Percentiles rank a stretch among this genome's conserved stretches.
phyloP scores from a whole-genome alignment of 768 basidiomycete species.

The Hemileccinum impolitum region DNA sequence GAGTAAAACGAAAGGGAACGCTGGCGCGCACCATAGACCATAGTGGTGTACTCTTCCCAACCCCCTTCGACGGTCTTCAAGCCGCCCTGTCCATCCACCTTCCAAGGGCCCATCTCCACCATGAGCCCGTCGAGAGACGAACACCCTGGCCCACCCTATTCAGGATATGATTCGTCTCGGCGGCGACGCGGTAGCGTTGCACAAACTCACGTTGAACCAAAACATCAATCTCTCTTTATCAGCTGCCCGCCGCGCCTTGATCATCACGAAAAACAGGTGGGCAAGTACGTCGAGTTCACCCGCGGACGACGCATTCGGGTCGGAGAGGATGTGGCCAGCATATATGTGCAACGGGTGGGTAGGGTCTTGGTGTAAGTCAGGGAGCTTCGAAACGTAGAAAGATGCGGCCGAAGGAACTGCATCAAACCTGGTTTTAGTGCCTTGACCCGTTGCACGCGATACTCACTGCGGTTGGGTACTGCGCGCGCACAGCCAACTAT shows the following conservation, averaged over 20 bases:
- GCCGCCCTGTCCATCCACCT: conserved; percentile 66
- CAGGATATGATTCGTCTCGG: not conserved
- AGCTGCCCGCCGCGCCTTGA: conserved; percentile 83
- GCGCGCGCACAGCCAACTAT: conserved; percentile 15
- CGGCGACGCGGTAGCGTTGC: not conserved
- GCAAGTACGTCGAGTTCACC: conserved; percentile 60
- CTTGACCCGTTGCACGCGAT: not conserved
- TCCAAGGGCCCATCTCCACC: conserved; percentile 98
- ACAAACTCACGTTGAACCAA: conserved; percentile 85
- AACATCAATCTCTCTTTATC: conserved; percentile 89
- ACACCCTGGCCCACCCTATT: conserved; percentile 92
- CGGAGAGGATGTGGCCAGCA: conserved; percentile 82
- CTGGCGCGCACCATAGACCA: conserved; percentile 77
- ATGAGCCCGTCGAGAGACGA: conserved; percentile 96
- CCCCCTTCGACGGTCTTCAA: conserved; percentile 78
- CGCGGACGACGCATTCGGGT: conserved; percentile 54
- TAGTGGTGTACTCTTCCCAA: conserved; percentile 96
- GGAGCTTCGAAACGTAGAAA: conserved; percentile 77
- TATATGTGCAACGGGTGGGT: conserved; percentile 72
- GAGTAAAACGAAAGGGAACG: conserved; percentile 2
- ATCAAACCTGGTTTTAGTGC: not conserved
- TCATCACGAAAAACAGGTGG: conserved; percentile 85
- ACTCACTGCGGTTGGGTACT: conserved; percentile 42
- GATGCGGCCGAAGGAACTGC: conserved; percentile 77
- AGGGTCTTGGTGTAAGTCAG: conserved; percentile 72